Evolutionary conservation across 2,329 filamentous ascomycete species (phyloP), one percentile per base, ranked within the genome.

Genomic region (Aspergillus spinulosporus): DNA sequence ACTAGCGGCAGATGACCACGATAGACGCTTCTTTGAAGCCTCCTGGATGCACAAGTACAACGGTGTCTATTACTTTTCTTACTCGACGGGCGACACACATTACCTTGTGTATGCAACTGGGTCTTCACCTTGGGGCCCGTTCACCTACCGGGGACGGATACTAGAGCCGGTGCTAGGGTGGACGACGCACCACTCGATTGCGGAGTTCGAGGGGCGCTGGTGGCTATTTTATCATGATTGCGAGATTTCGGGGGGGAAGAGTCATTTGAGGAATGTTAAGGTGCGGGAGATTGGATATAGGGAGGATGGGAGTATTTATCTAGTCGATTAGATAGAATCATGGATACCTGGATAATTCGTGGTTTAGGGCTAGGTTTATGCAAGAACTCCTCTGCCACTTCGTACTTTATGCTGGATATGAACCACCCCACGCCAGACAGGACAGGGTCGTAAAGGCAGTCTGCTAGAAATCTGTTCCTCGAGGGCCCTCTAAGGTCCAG

Each of bases 151-250:
- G 0, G 88, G 89, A 0, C 76, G 84, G 46, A 87, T 92, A 53
- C 71, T 92, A 48, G 88, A 91, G 77, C 89, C 88, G 0, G 89
- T 92, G 4, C 72, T 88, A 28, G 88, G 89, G 1, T 92, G 89
- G 89, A 92, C 89, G 43, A 92, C 89, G 53, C 89, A 92, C 74
- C 89, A 92, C 71, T 89, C 85, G 2, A 87, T 92, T 62, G 87
- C 87, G 7, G 87, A 91, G 77, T 90, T 88, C 67, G 70, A 84
- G 72, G 86, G 82, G 3, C 82, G 80, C 61, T 91, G 88, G 84
- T 92, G 84, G 72, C 70, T 92, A 55, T 92, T 92, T 70, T 85
- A 91, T 69, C 89, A 92, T 68, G 89, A 92, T 74, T 85, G 85
- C 58, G 83, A 84, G 68, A 70, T 90, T 54, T 88, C 85, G 52